These are phyloP conservation scores for Serendipita sp. DNA, from an alignment of 768 basidiomycete species.

Conservation along the genomic window DNA sequence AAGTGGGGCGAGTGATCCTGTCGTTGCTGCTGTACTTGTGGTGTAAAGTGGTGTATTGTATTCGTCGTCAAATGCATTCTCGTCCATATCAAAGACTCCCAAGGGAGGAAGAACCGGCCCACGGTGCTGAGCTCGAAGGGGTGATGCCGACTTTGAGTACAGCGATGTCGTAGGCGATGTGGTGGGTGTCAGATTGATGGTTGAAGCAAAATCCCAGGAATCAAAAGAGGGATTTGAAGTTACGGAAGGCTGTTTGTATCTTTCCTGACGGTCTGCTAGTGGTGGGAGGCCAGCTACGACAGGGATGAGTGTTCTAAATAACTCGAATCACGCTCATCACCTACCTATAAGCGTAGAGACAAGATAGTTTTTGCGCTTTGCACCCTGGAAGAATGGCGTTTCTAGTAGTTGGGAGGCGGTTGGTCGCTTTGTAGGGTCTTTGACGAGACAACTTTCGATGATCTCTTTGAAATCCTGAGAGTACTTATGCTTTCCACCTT, in stretches of 20 bases:
- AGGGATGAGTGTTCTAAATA: background rate
- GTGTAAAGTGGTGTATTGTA: background rate
- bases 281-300: constrained; percentile 50
- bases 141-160: constrained; percentile 12
- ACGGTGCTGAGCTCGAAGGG: constrained; percentile 15
- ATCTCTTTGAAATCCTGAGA: constrained; percentile 71
- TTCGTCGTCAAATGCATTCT: constrained; percentile 6
- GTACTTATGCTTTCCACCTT: constrained; percentile 56
- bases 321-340: constrained; percentile 10
- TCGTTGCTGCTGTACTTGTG: background rate
- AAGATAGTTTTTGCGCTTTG: constrained; percentile 67
- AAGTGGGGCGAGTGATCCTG: background rate
- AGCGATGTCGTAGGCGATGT: constrained; percentile 2
- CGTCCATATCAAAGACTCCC: constrained; percentile 26
- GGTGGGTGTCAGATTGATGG: background rate
- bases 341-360: constrained; percentile 57
- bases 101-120: constrained; percentile 12
- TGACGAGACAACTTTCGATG: constrained; percentile 63
- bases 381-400: constrained; percentile 58
- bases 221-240: constrained; percentile 39
- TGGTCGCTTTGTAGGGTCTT: constrained; percentile 70
- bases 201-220: constrained; percentile 59
- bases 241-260: constrained; percentile 24
- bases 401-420: constrained; percentile 62
- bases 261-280: constrained; percentile 55